Conservation (phyloP, 225 moss, liverwort and hornwort genomes). For the Thuidium tamariscinum region DNA sequence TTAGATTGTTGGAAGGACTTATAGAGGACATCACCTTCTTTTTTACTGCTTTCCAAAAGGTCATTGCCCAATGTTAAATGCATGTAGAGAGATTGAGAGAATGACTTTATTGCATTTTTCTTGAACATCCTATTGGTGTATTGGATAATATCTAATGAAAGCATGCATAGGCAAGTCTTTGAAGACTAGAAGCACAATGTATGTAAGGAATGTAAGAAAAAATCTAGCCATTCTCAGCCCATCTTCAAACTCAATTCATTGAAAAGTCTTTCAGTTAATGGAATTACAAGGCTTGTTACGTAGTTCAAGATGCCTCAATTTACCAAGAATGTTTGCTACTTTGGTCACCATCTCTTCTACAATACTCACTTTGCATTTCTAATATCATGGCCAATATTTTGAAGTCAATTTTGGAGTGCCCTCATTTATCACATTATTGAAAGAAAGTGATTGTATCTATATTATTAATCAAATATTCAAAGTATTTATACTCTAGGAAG, state of each 20-base stretch:
- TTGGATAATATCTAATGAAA: neutral
- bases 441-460: neutral
- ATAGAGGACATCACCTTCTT: neutral
- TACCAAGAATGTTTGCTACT: neutral
- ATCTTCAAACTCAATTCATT: neutral
- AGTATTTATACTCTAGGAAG: neutral
- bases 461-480: neutral
- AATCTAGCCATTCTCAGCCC: neutral
- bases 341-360: neutral
- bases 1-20: neutral
- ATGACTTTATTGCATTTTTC: neutral
- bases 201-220: too few species aligned
- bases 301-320: neutral
- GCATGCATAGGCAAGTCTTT: neutral
- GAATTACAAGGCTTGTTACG: neutral
- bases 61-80: neutral
- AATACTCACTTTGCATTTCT: neutral
- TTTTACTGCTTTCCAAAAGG: too few species aligned
- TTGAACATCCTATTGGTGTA: slow-evolving; percentile 8
- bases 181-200: neutral
- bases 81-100: neutral
- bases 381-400: neutral
- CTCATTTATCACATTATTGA: neutral
- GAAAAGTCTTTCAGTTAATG: too few species aligned
- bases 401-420: neutral